Evolutionary conservation across 83 land plant species (phyloP).

Genomic region (Diphasiastrum complanatum): DNA sequence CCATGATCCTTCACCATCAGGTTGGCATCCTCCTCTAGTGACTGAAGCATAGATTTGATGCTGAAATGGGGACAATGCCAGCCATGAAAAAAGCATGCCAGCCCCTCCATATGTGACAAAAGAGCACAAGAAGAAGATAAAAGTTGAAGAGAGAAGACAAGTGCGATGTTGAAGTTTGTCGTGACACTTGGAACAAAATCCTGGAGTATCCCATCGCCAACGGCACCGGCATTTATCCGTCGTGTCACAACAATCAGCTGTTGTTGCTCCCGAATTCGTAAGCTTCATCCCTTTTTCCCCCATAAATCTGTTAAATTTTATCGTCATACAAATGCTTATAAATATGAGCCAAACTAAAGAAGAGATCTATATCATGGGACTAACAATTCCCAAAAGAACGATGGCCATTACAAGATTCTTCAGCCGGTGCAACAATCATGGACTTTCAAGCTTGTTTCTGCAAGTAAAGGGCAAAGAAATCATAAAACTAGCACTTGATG

Average conservation of each 20-base stretch:
- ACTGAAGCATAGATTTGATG: constrained; percentile 4
- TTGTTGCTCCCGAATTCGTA: constrained; percentile 16
- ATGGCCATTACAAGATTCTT: too few species aligned
- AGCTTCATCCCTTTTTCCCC: too few species aligned
- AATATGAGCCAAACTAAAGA: too few species aligned
- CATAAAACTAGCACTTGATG: too few species aligned
- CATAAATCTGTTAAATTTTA: too few species aligned
- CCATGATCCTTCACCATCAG: constrained; percentile 85
- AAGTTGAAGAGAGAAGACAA: constrained; percentile 31
- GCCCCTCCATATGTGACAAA: constrained; percentile 19
- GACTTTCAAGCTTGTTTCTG: too few species aligned
- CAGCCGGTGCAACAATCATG: too few species aligned
- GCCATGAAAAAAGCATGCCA: constrained; percentile 36
- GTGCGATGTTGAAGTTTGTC: constrained; percentile 21
- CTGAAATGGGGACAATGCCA: constrained; percentile 40
- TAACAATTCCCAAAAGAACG: too few species aligned
- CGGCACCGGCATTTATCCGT: constrained; percentile 40
- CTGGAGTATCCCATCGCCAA: constrained; percentile 30
- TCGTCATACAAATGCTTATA: too few species aligned
- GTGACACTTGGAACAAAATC: constrained; percentile 18
- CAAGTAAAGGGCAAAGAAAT: too few species aligned
- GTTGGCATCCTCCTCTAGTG: constrained; percentile 59
- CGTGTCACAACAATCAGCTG: constrained; percentile 35
- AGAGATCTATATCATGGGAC: too few species aligned
- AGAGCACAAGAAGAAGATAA: constrained; percentile 26